phyloP scores from a whole-genome alignment of 2,329 filamentous ascomycete genomes.

The Metarhizium humberi region DNA sequence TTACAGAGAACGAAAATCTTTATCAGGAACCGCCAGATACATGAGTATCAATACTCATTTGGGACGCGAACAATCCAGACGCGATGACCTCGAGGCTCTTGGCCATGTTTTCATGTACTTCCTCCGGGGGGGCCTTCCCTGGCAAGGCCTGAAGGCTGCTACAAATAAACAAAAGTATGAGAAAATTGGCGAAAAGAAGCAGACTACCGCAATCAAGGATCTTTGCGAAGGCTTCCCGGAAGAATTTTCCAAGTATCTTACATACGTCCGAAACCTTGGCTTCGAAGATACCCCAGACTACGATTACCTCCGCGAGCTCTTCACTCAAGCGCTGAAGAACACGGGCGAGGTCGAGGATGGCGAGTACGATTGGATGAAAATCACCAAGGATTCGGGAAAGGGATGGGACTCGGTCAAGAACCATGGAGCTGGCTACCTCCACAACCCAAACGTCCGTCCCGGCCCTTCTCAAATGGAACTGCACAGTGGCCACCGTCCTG shows the following conservation, averaged over 20 bases:
- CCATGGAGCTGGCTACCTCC: constrained; percentile 51
- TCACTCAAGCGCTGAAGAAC: constrained; percentile 92
- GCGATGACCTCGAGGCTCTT: constrained; percentile 88
- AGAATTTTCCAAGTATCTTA: constrained; percentile 96
- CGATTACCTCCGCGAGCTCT: constrained; percentile 91
- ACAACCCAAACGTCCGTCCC: constrained; percentile 68
- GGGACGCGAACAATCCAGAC: constrained; percentile 87
- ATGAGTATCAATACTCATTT: constrained; percentile 99
- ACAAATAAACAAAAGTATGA: constrained; percentile 97
- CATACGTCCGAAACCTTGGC: constrained; percentile 92
- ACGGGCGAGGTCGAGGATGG: constrained; percentile 92
- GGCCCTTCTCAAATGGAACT: constrained; percentile 80
- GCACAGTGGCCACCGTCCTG: constrained; percentile 61
- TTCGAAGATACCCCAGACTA: constrained; percentile 99
- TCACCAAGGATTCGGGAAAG: constrained; percentile 74
- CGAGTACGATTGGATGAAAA: constrained; percentile 99
- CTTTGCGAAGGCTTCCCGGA: constrained; percentile 93
- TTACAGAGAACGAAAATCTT: constrained; percentile 90
- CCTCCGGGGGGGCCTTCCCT: constrained; percentile 59
- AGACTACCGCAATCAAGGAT: constrained; percentile 94
- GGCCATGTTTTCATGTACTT: constrained; percentile 72
- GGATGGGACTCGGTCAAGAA: constrained; percentile 73
- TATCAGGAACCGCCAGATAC: constrained; percentile 93
- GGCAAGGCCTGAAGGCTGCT: constrained; percentile 65
- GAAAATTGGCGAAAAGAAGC: constrained; percentile 99